Evolutionary conservation across 2,329 filamentous ascomycete species (phyloP).

Genomic region (Blumeria hordei): DNA sequence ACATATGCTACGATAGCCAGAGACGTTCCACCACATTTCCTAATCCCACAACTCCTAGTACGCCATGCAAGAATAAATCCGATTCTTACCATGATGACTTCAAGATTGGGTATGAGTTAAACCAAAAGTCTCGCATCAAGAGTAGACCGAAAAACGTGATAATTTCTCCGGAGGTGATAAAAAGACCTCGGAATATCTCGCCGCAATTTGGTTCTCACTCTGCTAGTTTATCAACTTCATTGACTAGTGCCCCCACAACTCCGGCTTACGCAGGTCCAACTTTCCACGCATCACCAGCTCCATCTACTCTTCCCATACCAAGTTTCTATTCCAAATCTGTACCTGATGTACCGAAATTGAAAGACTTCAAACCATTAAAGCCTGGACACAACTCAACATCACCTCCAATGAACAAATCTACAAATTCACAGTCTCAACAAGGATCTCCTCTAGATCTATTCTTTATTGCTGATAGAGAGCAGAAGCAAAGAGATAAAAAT

Average conservation of each 20-base stretch:
- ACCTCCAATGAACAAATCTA: slow-evolving; percentile 22
- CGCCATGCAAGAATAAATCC: slow-evolving; percentile 12
- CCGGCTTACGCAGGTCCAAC: slow-evolving; percentile 61
- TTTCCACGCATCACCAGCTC: slow-evolving; percentile 83
- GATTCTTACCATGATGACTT: slow-evolving; percentile 6
- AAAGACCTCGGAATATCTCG: slow-evolving; percentile 10
- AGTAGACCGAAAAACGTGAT: slow-evolving; percentile 13
- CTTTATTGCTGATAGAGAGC: slow-evolving; percentile 66
- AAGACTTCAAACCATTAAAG: not conserved
- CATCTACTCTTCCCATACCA: slow-evolving; percentile 72
- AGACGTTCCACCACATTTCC: slow-evolving; percentile 1
- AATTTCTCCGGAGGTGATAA: slow-evolving; percentile 11
- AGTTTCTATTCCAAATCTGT: slow-evolving; percentile 64
- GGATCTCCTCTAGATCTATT: slow-evolving; percentile 74
- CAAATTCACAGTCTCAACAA: slow-evolving; percentile 28
- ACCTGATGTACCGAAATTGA: slow-evolving; percentile 31
- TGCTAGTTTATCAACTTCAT: slow-evolving; percentile 16
- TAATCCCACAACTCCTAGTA: slow-evolving; percentile 14
- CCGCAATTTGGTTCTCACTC: slow-evolving; percentile 10
- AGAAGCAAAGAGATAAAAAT: slow-evolving; percentile 37
- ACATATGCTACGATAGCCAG: slow-evolving; percentile 3
- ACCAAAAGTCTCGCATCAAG: slow-evolving; percentile 13
- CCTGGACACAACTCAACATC: slow-evolving; percentile 13
- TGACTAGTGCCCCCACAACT: slow-evolving; percentile 19
- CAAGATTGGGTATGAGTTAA: slow-evolving; percentile 10